phyloP scores from a whole-genome alignment of 139 green algal species.

The Chlamydomonas asymmetrica region DNA sequence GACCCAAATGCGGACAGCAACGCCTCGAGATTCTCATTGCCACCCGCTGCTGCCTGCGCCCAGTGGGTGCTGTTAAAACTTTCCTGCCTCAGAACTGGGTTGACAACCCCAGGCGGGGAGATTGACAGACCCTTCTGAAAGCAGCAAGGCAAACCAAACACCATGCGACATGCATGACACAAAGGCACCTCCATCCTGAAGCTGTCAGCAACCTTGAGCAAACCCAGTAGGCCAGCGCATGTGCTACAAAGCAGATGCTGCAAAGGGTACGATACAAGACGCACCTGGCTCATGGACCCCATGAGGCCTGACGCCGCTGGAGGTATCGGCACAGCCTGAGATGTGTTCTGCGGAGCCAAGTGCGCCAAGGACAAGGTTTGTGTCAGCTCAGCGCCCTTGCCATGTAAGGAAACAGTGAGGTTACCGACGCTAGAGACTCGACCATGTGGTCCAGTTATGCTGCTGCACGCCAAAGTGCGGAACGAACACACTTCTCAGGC shows the following conservation, averaged over 20 bases:
- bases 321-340: background rate
- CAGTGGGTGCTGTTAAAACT: background rate
- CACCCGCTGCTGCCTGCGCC: background rate
- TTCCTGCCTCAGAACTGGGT: no score
- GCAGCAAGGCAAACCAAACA: background rate
- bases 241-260: no score
- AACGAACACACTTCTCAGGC: background rate
- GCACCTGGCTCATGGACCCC: no score
- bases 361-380: no score
- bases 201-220: no score
- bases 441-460: background rate
- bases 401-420: background rate
- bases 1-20: slow-evolving; percentile 13
- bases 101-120: background rate
- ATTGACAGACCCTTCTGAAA: slow-evolving; percentile 11
- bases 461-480: background rate
- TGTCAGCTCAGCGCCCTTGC: background rate
- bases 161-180: background rate
- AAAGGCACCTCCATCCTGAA: background rate
- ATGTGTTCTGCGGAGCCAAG: background rate
- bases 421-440: background rate
- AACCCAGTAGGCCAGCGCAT: no score
- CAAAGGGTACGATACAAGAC: no score
- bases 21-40: background rate
- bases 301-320: no score